Percentiles rank a stretch among this genome's conserved stretches.
Conservation (phyloP, 345 rosid species). For the Pistacia vera region DNA sequence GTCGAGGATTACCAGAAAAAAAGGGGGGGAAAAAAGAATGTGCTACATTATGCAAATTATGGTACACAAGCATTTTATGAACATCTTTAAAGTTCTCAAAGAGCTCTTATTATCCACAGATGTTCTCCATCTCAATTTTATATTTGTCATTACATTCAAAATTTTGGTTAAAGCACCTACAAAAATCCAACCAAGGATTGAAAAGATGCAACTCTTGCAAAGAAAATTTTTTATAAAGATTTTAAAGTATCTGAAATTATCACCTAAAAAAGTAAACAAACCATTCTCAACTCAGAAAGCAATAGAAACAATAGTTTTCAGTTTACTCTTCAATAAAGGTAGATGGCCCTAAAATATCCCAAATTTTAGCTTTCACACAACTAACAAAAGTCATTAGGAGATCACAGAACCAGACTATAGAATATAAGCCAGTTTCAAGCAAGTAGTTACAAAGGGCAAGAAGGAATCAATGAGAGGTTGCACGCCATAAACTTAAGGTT, state of each 20-base stretch:
- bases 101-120: background rate
- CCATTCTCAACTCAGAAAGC: background rate
- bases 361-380: background rate
- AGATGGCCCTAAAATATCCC: background rate
- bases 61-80: background rate
- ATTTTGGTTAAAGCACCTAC: background rate
- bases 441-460: background rate
- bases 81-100: background rate
- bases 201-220: slow-evolving; percentile 1
- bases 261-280: background rate
- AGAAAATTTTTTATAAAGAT: background rate
- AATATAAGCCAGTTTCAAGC: background rate
- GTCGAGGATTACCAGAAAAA: background rate
- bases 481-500: background rate
- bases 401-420: background rate
- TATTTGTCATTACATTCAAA: background rate
- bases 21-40: background rate
- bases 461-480: background rate
- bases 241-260: background rate
- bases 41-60: background rate
- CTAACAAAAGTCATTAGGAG: background rate
- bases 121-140: background rate
- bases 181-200: background rate
- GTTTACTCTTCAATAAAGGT: background rate
- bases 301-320: background rate